A percentile compares a stretch with the other conserved stretches of the same genome.
Evolutionary conservation across 345 rosid genomes (phyloP).

Genomic region (Eucalyptus melliodora): DNA sequence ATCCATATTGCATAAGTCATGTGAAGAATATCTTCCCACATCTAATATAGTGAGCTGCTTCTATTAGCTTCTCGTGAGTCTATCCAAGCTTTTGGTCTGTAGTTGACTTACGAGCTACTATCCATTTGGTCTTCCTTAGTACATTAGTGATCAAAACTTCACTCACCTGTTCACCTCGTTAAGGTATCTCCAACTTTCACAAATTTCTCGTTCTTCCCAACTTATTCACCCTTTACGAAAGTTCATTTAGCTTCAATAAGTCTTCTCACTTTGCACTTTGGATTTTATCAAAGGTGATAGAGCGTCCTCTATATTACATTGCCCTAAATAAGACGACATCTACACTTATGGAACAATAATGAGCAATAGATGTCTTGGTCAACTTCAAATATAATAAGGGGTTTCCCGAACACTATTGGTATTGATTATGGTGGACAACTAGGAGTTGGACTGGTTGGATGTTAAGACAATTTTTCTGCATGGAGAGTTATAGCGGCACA

Average conservation of each 20-base stretch:
- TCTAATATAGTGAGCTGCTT: not conserved
- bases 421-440: not conserved
- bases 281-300: not conserved
- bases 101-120: not conserved
- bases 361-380: not conserved
- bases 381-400: not conserved
- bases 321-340: not conserved
- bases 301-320: not conserved
- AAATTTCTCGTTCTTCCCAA: not conserved
- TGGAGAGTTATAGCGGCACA: not conserved
- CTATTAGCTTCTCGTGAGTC: not conserved
- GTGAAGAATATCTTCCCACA: not conserved
- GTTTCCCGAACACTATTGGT: not conserved
- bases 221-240: not conserved
- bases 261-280: not conserved
- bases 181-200: not conserved
- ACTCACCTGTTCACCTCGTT: not conserved
- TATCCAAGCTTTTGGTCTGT: not conserved
- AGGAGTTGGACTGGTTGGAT: not conserved
- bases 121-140: not conserved
- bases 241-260: not conserved
- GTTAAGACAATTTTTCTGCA: not conserved
- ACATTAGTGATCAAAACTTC: not conserved
- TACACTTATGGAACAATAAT: not conserved
- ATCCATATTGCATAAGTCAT: not conserved